phyloP scores from a whole-genome alignment of 2,329 filamentous ascomycete species.

The Mariannaea sp. region DNA sequence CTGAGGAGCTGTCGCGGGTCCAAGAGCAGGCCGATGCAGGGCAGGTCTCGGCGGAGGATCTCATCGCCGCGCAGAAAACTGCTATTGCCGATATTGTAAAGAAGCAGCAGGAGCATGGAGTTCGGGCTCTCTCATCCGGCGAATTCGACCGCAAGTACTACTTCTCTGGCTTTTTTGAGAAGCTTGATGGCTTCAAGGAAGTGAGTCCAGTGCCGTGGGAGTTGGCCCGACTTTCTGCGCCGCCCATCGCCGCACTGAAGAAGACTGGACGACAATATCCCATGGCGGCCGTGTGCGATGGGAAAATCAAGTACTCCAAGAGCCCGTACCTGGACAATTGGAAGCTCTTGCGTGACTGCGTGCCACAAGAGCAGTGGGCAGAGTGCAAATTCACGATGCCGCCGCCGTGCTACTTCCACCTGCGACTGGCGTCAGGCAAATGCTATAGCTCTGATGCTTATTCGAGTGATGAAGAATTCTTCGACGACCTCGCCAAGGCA shows the following conservation, averaged over 20 bases:
- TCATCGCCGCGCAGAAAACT: slow-evolving; percentile 61
- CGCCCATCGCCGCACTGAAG: slow-evolving; percentile 46
- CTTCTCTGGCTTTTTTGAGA: slow-evolving; percentile 56
- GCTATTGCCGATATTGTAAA: slow-evolving; percentile 68
- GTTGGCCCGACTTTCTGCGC: slow-evolving; percentile 44
- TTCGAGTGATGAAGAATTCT: slow-evolving; percentile 58
- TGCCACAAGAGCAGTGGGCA: slow-evolving; percentile 63
- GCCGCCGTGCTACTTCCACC: slow-evolving; percentile 71
- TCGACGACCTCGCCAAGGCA: slow-evolving; percentile 59
- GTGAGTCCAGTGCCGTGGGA: slow-evolving; percentile 47
- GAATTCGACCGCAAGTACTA: slow-evolving; percentile 65
- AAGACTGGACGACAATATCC: slow-evolving; percentile 46
- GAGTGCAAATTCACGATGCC: slow-evolving; percentile 72
- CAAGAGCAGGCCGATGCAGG: slow-evolving; percentile 53
- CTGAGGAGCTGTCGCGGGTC: slow-evolving; percentile 63
- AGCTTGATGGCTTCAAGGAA: slow-evolving; percentile 47
- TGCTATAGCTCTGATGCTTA: slow-evolving; percentile 60
- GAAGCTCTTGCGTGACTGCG: slow-evolving; percentile 44
- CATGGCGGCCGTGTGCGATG: slow-evolving; percentile 48
- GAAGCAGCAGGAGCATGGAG: slow-evolving; percentile 65
- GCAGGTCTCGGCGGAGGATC: slow-evolving; percentile 48
- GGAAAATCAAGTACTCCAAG: slow-evolving; percentile 48
- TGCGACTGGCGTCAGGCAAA: slow-evolving; percentile 54
- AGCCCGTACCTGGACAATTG: slow-evolving; percentile 52
- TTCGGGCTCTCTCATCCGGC: slow-evolving; percentile 69